Evolutionary conservation across 441 rosid genomes (phyloP), one percentile per base, ranked within the genome.

Genomic region (Populus hybrid): DNA sequence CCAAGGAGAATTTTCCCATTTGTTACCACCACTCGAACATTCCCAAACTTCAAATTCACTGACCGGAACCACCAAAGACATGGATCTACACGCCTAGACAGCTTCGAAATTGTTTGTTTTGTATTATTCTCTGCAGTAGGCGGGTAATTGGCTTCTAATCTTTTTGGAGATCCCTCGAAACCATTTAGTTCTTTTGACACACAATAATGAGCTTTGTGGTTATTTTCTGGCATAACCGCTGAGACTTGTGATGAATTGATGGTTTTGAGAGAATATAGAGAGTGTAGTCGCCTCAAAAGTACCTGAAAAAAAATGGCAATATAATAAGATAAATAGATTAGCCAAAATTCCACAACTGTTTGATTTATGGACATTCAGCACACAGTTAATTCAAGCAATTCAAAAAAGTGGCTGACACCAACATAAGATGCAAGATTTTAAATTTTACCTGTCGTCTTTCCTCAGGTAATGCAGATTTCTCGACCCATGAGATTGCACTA

Each of bases 391-490:
- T 45, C 56, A 28, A 66, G 18, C 69, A 28, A 28, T 23, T 28
- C 7, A 66, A 28, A 66, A 42, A 45, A 16, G 18, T 11, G n/a
- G n/a, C 0, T 11, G 18, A 23, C 18, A 70, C 71, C 64, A 61
- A 74, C 16, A 24, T 42, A 70, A 73, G 38, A 74, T 63, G 53
- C 68, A 53, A 68, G 28, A 29, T 24, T 64, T 24, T 56, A 59
- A 72, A 38, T 12, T 64, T 77, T 86, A 93, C 99, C 93, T 89
- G 95, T 75, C 88, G 86, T 77, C 82, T 89, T 77, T 89, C 93
- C 76, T 90, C 95, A 11, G 97, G 94, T 79, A 95, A 65, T 64
- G 85, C 82, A 84, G 97, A 92, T 79, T 90, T 85, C 87, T 93
- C 97, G 66, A 88, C 88, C 97, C 98, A 93, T 75, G 92, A 80